Base-by-base conservation (phyloP, 2,329 filamentous ascomycete species). In the Hypoxylon sp. region DNA sequence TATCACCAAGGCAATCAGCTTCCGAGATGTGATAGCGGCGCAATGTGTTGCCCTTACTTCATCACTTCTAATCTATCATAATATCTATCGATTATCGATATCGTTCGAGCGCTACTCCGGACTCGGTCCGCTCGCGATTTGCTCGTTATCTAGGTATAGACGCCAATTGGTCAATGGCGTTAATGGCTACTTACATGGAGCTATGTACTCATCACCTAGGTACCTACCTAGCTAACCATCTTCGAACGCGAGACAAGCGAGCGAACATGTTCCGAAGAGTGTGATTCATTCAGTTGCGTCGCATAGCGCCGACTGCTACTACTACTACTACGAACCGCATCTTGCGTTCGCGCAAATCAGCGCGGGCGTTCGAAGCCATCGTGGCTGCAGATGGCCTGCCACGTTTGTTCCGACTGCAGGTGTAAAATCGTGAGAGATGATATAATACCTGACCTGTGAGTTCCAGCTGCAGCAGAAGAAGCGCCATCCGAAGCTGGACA, bases 241-340 rank as follows among this genome's bases (percentile, higher is more conserved):
- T 56, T 51, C 50, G 46, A 60, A 49, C 45, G 60, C 52, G 59
- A 49, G 17, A 19, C 7, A 43, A 57, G 61, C 17, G 58, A 65
- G 55, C 56, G 64, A 60, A 52, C 45, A 51, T 66, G 51, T 59
- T 53, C 52, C 41, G 45, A 53, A 52, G 36, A 60, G 61, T 70
- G 68, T 69, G 67, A 70, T 70, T 62, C 19, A 64, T 63, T 51
- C 19, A 61, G 55, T 52, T 64, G 49, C 52, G 62, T 71, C 50
- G 68, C 68, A 68, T 68, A 53, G 48, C 63, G 60, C 65, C 65
- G 65, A 60, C 60, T 68, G 68, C 68, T 30, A 68, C 23, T 23
- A 23, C 23, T 23, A 23, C 23, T 23, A 23, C 66, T 30, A 60
- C 51, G 55, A 60, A 50, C 51, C 41, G 48, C 19, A 23, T 34